Percentiles rank a stretch among this genome's conserved stretches.
Evolutionary conservation across 2,329 filamentous ascomycete species (phyloP).

Genomic region (Thelonectria olida): DNA sequence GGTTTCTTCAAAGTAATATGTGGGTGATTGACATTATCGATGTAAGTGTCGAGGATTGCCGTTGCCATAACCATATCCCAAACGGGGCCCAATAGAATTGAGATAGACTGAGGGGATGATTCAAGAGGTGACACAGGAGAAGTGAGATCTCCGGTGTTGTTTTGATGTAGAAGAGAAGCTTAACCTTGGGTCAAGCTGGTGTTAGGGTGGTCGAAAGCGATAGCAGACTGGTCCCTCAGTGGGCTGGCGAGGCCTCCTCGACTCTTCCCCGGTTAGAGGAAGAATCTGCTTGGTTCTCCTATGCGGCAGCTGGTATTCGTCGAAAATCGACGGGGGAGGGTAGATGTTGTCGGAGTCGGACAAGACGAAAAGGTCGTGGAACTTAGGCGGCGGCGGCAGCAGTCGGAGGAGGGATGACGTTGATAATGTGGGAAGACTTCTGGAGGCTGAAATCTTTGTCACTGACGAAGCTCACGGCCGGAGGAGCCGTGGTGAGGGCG

Average conservation of each 20-base stretch:
- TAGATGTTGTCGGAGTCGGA: conserved; percentile 57
- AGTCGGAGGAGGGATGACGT: conserved; percentile 68
- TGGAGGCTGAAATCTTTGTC: conserved; percentile 76
- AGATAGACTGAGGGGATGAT: conserved; percentile 25
- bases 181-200: conserved; percentile 50
- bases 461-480: conserved; percentile 69
- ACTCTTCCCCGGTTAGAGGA: conserved; percentile 99
- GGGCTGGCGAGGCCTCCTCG: conserved; percentile 96
- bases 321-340: conserved; percentile 64
- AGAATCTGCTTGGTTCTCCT: conserved; percentile 97
- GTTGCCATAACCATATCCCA: conserved; percentile 75
- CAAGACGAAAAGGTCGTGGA: conserved; percentile 60
- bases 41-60: conserved; percentile 64
- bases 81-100: conserved; percentile 36
- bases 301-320: conserved; percentile 97
- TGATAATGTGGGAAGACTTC: conserved; percentile 73
- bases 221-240: conserved; percentile 91
- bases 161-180: conserved; percentile 19
- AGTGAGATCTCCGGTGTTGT: conserved; percentile 1
- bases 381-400: conserved; percentile 56
- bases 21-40: conserved; percentile 59
- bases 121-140: conserved; percentile 9
- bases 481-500: conserved; percentile 67
- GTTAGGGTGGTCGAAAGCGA: conserved; percentile 96
- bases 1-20: conserved; percentile 58